A percentile compares a stretch with the other conserved stretches of the same genome.
Conservation (phyloP, 306 rosid species). For the Senna tora region DNA sequence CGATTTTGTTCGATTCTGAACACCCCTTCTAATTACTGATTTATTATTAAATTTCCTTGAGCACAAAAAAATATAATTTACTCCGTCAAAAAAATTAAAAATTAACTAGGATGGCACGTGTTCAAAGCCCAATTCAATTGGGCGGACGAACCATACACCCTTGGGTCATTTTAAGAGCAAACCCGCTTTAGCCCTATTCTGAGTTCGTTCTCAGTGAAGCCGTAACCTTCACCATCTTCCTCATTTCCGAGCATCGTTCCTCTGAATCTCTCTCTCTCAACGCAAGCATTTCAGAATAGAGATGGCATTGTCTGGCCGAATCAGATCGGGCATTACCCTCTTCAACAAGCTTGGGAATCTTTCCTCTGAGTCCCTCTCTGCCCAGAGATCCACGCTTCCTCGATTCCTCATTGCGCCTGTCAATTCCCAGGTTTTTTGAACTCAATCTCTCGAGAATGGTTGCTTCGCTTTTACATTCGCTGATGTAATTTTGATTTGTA, state of each 20-base stretch:
- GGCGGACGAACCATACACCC: background rate
- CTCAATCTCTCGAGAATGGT: background rate
- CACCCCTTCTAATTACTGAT: too few species aligned
- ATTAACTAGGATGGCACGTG: background rate
- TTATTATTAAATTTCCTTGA: too few species aligned
- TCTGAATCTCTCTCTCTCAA: background rate
- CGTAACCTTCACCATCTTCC: background rate
- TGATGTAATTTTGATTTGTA: background rate
- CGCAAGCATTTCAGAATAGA: slow-evolving; percentile 48
- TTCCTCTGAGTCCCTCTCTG: slow-evolving; percentile 40
- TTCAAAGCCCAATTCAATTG: background rate
- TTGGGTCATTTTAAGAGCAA: background rate
- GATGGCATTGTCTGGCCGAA: slow-evolving; percentile 65
- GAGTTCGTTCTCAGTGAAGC: background rate
- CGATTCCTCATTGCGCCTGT: slow-evolving; percentile 46
- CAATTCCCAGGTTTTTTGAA: slow-evolving; percentile 47
- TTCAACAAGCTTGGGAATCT: slow-evolving; percentile 42
- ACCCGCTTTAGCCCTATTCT: background rate
- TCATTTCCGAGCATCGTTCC: background rate
- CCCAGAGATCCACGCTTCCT: slow-evolving; percentile 48
- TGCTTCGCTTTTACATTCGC: background rate
- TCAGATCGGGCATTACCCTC: slow-evolving; percentile 66
- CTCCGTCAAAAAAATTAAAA: too few species aligned
- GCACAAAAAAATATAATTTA: too few species aligned
- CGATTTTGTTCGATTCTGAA: too few species aligned